Evolutionary conservation across 108 stramenopile species (phyloP), one percentile per base, ranked within the genome.

Genomic region (Nitzschia palea): DNA sequence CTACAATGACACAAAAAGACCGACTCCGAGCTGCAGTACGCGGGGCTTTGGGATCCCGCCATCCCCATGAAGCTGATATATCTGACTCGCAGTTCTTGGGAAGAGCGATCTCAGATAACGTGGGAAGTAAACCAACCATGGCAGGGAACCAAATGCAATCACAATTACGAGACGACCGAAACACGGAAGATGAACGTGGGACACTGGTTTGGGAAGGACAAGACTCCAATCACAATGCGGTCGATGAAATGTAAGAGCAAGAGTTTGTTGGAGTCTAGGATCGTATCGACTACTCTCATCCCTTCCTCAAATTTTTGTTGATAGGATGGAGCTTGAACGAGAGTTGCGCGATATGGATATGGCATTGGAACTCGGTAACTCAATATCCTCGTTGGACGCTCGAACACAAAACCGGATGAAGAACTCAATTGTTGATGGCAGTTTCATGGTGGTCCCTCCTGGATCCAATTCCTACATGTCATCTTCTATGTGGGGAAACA

Each of bases 371-470:
- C 61, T 94, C 70, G 88, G 89, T 31, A 86, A 69, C 55, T 93
- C 92, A 3, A 80, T 93, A 33, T 80, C 82, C 22, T 83, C 86
- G 23, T 64, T 94, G 18, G 80, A 86, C 44, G 67, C 83, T 31
- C 42, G 78, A 45, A 78, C 76, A 29, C 67, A 74, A 17, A 70
- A 67, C 26, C 56, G 70, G 33, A 70, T 80, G 60, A 84, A 81
- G 36, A 68, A 25, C 20, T 71, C 73, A 10, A 64, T 73, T 26
- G 69, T 70, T 0, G 89, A 89, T 71, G 88, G 88, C 33, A 86
- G 86, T 63, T 91, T 94, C 59, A 89, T 85, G 68, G 93, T 91
- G 10, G 90, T 91, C 9, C 88, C 87, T n/a, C 83, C 85, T 14
- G 85, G 84, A 35, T 88, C 87, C 2, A 71, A 63, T 20, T 72